Evolutionary conservation across 192 early-diverging fungal species (phyloP), one percentile per base, ranked within the genome.

Genomic region (Mycoemilia scoparia): DNA sequence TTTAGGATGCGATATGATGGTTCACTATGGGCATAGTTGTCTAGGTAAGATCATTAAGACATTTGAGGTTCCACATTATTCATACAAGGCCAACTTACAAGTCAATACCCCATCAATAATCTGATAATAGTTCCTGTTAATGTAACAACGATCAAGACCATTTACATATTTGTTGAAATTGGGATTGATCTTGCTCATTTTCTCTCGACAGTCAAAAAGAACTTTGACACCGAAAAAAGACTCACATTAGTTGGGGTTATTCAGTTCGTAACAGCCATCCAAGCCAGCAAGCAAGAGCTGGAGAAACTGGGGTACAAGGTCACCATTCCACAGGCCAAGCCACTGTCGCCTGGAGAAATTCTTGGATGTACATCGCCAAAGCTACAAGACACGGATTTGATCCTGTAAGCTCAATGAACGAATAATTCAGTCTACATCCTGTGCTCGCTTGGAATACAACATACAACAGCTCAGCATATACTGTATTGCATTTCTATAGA

Each of bases 121-220:
- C 2, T 49, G n/a, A n/a, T n/a, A n/a, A n/a, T n/a, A 75, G 82
- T 98, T 3, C 95, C 95, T 0, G 87, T 98, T 30, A 79, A 86
- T 41, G 67, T 92, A 3, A 98, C 95, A 2, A 73, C 73, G 3
- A 84, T 95, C 48, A 92, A 89, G 43, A 92, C 85, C 9, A 60
- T 98, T 24, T 98, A 98, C 42, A 86, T 98, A 3, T 98, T 98
- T 76, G 95, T 98, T 7, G 95, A 98, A 34, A 96, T 98, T 60
- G 78, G 77, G 6, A 92, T 96, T 35, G 95, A 98, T 47, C 69
- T 72, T 5, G 51, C 72, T 27, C 91, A 98, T 53, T 95, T 98
- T 66, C 72, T 95, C 19, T 73, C 74, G 19, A 98, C 89, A 0
- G 67, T 98, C 32, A 60, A 65, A 34, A 60, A 70, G 40, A 96